Conservation (phyloP, 345 rosid genomes). For the Citrus glauca region DNA sequence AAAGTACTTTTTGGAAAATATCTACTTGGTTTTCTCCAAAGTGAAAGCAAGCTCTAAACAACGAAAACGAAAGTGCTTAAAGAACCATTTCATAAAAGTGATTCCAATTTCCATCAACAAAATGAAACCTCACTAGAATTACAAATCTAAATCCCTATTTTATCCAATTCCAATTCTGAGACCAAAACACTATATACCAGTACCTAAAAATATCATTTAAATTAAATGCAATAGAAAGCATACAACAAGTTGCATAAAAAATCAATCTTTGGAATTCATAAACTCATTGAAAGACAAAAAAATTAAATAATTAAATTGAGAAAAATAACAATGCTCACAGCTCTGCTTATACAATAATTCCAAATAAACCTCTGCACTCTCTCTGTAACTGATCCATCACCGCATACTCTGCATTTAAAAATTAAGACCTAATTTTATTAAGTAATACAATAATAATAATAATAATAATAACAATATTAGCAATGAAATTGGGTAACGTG, state of each 20-base stretch:
- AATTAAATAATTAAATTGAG: background rate
- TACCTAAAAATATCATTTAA: background rate
- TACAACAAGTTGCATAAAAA: background rate
- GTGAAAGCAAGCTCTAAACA: background rate
- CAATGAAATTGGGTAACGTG: background rate
- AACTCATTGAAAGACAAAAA: background rate
- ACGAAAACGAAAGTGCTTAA: background rate
- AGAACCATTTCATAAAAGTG: background rate
- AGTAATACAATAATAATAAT: background rate
- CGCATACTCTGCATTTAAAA: slow-evolving; percentile 38
- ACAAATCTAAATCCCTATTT: background rate
- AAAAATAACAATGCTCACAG: slow-evolving; percentile 37
- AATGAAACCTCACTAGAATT: background rate
- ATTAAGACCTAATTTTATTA: background rate
- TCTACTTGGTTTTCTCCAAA: background rate
- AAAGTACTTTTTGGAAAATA: background rate
- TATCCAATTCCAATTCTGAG: background rate
- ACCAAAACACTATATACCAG: background rate
- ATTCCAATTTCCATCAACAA: background rate
- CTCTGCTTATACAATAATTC: slow-evolving; percentile 50
- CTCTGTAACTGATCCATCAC: slow-evolving; percentile 58
- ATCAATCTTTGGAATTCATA: background rate
- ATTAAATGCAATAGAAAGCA: background rate
- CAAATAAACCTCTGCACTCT: slow-evolving; percentile 61
- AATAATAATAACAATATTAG: background rate